A percentile compares a stretch with the other conserved stretches of the same genome.
Conservation (phyloP, 1,284 basidiomycete species). For the Trametes polyzona region DNA sequence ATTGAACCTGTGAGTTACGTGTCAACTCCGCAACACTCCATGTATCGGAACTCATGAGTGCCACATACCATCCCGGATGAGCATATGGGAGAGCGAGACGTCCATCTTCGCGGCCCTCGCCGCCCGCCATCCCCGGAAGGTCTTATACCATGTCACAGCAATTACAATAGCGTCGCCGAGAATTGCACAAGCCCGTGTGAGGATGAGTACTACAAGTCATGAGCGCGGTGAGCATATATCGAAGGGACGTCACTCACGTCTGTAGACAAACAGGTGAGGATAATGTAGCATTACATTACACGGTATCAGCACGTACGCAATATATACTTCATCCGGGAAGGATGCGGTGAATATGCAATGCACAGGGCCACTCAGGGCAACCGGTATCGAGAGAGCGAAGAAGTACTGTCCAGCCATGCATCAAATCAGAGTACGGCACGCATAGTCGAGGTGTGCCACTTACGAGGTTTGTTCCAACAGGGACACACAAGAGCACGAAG, state of each 20-base stretch:
- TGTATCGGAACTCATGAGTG: not conserved
- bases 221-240: not conserved
- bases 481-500: constrained; percentile 1
- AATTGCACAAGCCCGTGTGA: not conserved
- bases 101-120: not conserved
- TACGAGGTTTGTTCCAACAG: constrained; percentile 6
- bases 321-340: not conserved
- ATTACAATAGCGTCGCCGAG: constrained; percentile 6
- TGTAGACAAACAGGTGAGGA: not conserved
- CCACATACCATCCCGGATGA: not conserved
- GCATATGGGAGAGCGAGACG: not conserved
- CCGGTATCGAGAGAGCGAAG: not conserved
- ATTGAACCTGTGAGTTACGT: not conserved
- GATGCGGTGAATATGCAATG: not conserved
- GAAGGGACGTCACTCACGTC: no score
- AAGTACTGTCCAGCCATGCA: not conserved
- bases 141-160: constrained; percentile 3
- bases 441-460: not conserved
- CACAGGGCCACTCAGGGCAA: not conserved
- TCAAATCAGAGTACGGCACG: not conserved
- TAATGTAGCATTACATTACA: not conserved
- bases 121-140: not conserved
- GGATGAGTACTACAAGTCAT: constrained; percentile 1
- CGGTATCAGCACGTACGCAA: not conserved
- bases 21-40: not conserved